Evolutionary conservation across 192 early-diverging fungal genomes (phyloP).

Genomic region (Geranomyces michiganensis): DNA sequence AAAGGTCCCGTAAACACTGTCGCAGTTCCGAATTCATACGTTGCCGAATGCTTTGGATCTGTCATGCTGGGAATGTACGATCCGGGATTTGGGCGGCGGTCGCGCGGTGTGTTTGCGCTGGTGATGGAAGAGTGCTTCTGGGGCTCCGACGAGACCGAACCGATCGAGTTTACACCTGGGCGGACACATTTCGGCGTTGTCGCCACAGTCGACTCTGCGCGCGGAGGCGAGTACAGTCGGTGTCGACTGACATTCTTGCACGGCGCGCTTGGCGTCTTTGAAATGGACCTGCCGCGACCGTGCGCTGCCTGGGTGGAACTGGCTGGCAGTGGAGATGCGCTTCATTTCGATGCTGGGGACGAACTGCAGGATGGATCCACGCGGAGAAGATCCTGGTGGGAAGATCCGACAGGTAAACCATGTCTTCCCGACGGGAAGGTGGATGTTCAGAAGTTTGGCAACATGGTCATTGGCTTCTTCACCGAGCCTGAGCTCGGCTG

Average conservation of each 20-base stretch:
- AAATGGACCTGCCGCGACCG: neutral
- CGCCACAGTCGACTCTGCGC: conserved; percentile 10
- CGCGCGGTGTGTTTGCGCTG: conserved; percentile 20
- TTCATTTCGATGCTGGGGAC: neutral
- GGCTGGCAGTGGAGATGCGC: neutral
- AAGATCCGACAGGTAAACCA: neutral
- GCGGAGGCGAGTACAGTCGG: neutral
- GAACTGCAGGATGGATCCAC: neutral
- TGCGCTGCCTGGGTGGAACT: neutral
- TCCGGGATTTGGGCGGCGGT: neutral
- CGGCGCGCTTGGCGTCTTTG: neutral
- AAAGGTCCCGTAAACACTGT: conserved; percentile 17
- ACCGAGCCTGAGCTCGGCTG: conserved; percentile 7
- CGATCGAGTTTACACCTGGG: neutral
- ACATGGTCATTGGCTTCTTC: conserved; percentile 17
- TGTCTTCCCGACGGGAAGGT: conserved; percentile 14
- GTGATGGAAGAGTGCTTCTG: conserved; percentile 35
- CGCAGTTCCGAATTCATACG: conserved; percentile 27
- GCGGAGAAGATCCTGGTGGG: neutral
- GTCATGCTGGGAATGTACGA: conserved; percentile 32
- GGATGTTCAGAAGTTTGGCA: conserved; percentile 15
- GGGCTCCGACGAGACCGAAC: conserved; percentile 7
- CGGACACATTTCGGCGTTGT: conserved; percentile 9
- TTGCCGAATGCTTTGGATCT: conserved; percentile 5
- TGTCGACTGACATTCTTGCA: conserved; percentile 4